Conservation (phyloP, 495 filamentous ascomycete genomes). For the Daldinia loculata region DNA sequence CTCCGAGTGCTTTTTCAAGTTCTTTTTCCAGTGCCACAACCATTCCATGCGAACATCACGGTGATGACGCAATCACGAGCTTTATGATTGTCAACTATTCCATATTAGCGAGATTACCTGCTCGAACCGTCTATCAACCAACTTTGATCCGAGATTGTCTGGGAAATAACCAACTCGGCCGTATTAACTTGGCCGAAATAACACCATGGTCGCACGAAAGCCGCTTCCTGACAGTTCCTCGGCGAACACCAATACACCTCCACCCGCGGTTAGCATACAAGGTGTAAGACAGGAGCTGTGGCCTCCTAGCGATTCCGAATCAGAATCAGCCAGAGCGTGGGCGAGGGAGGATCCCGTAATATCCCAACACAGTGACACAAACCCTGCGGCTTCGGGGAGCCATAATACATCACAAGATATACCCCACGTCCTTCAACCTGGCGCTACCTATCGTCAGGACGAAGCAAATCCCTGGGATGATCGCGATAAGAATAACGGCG, state of each 20-base stretch:
- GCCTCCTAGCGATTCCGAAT: conserved; percentile 48
- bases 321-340: conserved; percentile 51
- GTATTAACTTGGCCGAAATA: conserved; percentile 33
- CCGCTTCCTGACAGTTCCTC: conserved; percentile 50
- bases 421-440: conserved; percentile 38
- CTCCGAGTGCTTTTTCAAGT: neutral
- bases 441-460: conserved; percentile 27
- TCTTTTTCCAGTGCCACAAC: neutral
- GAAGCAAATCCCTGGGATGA: conserved; percentile 46
- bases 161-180: conserved; percentile 16
- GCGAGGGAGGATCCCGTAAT: conserved; percentile 32
- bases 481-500: conserved; percentile 9
- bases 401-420: conserved; percentile 37
- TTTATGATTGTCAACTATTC: conserved; percentile 21
- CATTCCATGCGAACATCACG: neutral
- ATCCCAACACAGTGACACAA: conserved; percentile 22
- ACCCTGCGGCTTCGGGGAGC: conserved; percentile 16
- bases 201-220: conserved; percentile 49
- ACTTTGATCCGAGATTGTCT: neutral
- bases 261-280: conserved; percentile 45
- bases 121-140: neutral
- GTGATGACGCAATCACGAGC: conserved; percentile 37
- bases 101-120: conserved; percentile 17
- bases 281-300: conserved; percentile 45
- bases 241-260: conserved; percentile 36